A percentile compares a stretch with the other conserved stretches of the same genome.
Evolutionary conservation across 2,329 filamentous ascomycete species (phyloP).

Genomic region (Dendryphion nanum): DNA sequence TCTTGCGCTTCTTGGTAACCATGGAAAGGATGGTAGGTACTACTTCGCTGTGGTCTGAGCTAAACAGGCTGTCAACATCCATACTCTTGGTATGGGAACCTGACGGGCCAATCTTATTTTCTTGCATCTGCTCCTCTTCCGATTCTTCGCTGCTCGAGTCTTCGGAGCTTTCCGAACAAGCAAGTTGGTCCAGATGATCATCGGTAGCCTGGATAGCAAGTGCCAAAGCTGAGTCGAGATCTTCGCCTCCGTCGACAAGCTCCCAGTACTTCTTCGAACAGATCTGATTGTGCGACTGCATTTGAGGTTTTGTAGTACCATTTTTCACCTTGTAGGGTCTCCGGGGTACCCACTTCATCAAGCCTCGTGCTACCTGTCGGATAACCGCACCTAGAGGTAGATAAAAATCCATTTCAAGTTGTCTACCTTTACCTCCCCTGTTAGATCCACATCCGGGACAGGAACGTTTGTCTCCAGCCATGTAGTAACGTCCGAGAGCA

Average conservation of each 20-base stretch:
- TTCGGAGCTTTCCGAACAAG: no score
- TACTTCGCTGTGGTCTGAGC: no score
- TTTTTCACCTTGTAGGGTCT: constrained; percentile 15
- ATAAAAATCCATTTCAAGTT: constrained; percentile 25
- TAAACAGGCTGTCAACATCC: no score
- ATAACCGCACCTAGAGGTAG: constrained; percentile 15
- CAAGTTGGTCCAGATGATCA: constrained; percentile 14
- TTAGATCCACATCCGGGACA: constrained; percentile 24
- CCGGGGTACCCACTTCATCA: constrained; percentile 17
- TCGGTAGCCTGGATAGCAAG: constrained; percentile 17
- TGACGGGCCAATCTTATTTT: no score
- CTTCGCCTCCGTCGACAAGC: constrained; percentile 9
- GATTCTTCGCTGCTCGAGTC: no score
- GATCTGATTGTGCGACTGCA: constrained; percentile 20
- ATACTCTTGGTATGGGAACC: no score
- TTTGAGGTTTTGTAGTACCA: not conserved
- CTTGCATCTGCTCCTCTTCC: no score
- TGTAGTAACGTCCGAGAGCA: constrained; percentile 29
- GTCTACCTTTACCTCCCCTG: constrained; percentile 9
- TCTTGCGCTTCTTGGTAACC: no score
- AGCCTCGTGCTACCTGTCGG: constrained; percentile 14
- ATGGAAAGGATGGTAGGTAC: no score
- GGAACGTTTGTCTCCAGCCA: constrained; percentile 20
- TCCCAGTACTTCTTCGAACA: constrained; percentile 18
- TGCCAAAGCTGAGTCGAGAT: constrained; percentile 12